phyloP scores from a whole-genome alignment of 164 flowering plant genomes.

The Magnolia kwangsiensis region DNA sequence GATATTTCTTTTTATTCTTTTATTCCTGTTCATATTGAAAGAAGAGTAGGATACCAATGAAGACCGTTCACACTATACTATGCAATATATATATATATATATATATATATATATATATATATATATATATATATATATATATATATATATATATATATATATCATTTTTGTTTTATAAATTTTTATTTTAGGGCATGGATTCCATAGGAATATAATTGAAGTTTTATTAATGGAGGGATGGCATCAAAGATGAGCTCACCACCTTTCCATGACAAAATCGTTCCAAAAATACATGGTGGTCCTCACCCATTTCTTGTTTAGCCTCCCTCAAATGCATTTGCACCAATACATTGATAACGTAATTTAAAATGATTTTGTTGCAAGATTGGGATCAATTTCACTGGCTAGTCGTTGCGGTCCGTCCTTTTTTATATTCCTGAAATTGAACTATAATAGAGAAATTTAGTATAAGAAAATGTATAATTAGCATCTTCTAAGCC shows the following conservation, averaged over 20 bases:
- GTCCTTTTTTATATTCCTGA: not conserved
- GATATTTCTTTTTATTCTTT: too few species aligned
- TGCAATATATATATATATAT: too few species aligned
- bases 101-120: too few species aligned
- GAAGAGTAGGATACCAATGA: too few species aligned
- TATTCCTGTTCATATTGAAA: too few species aligned
- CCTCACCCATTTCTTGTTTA: not conserved
- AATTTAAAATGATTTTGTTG: not conserved
- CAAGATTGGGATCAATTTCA: not conserved
- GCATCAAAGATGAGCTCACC: not conserved
- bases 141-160: too few species aligned
- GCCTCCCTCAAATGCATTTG: not conserved
- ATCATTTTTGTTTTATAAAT: not conserved
- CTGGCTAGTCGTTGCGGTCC: too few species aligned
- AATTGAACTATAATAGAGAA: not conserved
- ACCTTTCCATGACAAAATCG: not conserved
- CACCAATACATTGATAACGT: not conserved
- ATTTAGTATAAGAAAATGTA: not conserved
- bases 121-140: too few species aligned
- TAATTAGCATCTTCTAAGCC: not conserved
- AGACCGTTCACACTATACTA: too few species aligned
- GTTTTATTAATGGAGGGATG: not conserved
- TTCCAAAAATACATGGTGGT: not conserved
- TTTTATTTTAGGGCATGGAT: not conserved
- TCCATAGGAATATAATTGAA: not conserved